These are phyloP conservation scores for Curvularia sp. DNA, from an alignment of 2,329 filamentous ascomycete genomes.

Conservation along the genomic window DNA sequence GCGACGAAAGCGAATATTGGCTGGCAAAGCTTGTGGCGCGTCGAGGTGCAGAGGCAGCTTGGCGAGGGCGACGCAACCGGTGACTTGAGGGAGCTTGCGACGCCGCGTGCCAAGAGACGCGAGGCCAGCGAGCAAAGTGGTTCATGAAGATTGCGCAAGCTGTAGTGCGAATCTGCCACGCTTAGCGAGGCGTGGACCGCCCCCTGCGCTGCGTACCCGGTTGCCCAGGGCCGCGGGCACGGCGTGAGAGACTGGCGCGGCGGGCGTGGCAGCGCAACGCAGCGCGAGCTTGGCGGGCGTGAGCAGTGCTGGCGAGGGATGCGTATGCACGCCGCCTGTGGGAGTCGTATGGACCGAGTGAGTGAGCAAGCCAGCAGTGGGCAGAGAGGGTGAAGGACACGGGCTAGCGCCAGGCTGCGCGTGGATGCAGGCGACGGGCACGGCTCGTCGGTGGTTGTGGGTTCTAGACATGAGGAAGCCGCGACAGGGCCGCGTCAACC, in stretches of 20 bases:
- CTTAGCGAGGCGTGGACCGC: slow-evolving; percentile 14
- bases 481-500: slow-evolving; percentile 26
- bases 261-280: background rate
- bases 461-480: slow-evolving; percentile 24
- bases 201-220: slow-evolving; percentile 14
- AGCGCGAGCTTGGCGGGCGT: background rate
- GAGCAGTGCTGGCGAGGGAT: background rate
- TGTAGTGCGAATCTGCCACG: slow-evolving; percentile 21
- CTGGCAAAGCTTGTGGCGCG: slow-evolving; percentile 16
- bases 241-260: background rate
- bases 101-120: slow-evolving; percentile 13
- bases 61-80: slow-evolving; percentile 10
- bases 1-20: slow-evolving; percentile 7
- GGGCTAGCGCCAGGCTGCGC: slow-evolving; percentile 1
- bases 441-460: slow-evolving; percentile 19
- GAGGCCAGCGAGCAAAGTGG: slow-evolving; percentile 15
- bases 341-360: background rate
- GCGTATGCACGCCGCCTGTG: background rate
- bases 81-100: slow-evolving; percentile 13
- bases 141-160: slow-evolving; percentile 24
- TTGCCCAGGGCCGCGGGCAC: background rate
- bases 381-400: background rate
- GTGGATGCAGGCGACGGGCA: slow-evolving; percentile 14
- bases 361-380: background rate
- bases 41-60: slow-evolving; percentile 7